These are phyloP conservation scores for Pseudopyricularia cyperi DNA, from an alignment of 2,329 filamentous ascomycete genomes.

Conservation along the genomic window DNA sequence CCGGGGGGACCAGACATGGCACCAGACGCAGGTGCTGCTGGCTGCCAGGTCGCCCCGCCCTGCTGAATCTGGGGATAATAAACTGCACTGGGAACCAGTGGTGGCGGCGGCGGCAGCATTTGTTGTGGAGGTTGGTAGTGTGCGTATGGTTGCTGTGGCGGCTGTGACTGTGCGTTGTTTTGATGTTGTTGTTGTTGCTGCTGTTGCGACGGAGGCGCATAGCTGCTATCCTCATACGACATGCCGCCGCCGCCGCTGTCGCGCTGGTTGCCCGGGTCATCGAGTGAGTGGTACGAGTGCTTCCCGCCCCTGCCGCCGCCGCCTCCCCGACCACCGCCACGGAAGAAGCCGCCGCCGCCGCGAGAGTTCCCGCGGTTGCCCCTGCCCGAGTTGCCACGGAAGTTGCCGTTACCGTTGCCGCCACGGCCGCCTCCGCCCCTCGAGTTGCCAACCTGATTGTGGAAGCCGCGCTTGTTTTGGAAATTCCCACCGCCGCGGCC, in stretches of 20 bases:
- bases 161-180: neutral
- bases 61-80: neutral
- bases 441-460: neutral
- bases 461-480: neutral
- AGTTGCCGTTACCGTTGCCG: constrained; percentile 3
- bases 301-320: constrained; percentile 1
- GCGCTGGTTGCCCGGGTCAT: constrained; percentile 7
- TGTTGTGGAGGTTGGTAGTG: neutral
- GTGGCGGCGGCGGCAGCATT: neutral
- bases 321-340: constrained; percentile 3
- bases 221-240: constrained; percentile 2
- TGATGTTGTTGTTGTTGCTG: neutral
- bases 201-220: neutral
- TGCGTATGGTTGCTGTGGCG: neutral
- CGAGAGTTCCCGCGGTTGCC: constrained; percentile 1
- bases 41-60: neutral
- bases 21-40: neutral
- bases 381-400: neutral
- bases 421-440: constrained; percentile 3
- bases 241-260: neutral
- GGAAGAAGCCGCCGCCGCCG: constrained; percentile 3
- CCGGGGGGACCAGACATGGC: neutral
- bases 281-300: constrained; percentile 8
- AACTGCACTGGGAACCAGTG: neutral
- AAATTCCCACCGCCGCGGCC: neutral